Conservation (phyloP, 1,139 yeast genomes). For the Candida mesenterica region DNA sequence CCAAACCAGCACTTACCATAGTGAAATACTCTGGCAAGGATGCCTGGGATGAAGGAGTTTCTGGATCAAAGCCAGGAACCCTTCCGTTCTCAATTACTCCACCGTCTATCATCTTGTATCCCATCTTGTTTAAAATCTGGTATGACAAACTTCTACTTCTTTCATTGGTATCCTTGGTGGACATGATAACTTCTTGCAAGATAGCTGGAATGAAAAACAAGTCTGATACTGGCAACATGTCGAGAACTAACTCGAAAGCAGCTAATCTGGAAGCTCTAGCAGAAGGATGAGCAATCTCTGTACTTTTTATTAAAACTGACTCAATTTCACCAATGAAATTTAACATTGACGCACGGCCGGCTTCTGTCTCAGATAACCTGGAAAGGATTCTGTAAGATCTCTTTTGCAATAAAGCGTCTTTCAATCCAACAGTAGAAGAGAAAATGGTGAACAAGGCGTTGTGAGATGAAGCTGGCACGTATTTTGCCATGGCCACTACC, state of each 20-base stretch:
- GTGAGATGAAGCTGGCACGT: conserved; percentile 69
- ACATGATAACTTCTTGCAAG: conserved; percentile 82
- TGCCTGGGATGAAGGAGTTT: conserved; percentile 63
- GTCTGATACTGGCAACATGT: conserved; percentile 58
- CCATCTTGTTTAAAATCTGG: conserved; percentile 76
- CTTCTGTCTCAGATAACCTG: conserved; percentile 64
- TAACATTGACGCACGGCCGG: conserved; percentile 54
- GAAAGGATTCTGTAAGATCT: conserved; percentile 82
- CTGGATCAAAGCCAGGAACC: conserved; percentile 67
- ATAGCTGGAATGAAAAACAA: conserved; percentile 77
- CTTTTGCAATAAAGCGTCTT: conserved; percentile 72
- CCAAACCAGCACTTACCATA: conserved; percentile 94
- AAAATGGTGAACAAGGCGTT: conserved; percentile 77
- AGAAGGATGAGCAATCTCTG: conserved; percentile 62
- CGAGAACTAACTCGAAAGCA: conserved; percentile 61
- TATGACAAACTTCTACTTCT: conserved; percentile 85
- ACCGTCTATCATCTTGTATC: conserved; percentile 70
- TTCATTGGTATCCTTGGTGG: conserved; percentile 93
- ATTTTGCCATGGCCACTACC: conserved; percentile 81
- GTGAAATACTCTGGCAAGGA: conserved; percentile 80
- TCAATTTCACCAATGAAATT: conserved; percentile 59
- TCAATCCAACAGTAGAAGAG: conserved; percentile 57
- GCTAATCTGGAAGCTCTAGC: conserved; percentile 80
- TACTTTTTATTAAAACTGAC: conserved; percentile 54
- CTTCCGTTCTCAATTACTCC: conserved; percentile 64